Conservation (phyloP, 2,329 filamentous ascomycete genomes). For the Nigrograna mackinnonii region DNA sequence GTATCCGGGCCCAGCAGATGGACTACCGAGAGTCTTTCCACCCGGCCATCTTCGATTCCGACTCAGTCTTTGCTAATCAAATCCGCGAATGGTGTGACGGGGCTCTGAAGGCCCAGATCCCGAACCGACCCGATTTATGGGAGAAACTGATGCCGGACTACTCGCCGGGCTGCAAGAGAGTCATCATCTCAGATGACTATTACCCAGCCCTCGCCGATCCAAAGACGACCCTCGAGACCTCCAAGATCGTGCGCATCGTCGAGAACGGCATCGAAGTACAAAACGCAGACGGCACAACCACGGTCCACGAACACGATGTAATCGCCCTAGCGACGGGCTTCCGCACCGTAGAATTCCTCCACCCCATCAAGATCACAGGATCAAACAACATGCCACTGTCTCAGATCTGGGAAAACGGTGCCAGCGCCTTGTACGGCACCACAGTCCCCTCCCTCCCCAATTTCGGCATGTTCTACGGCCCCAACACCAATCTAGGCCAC, state of each 20-base stretch:
- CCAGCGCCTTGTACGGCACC: slow-evolving; percentile 55
- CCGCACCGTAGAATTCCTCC: slow-evolving; percentile 61
- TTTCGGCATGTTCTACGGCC: slow-evolving; percentile 62
- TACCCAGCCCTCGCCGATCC: slow-evolving; percentile 52
- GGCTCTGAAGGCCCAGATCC: slow-evolving; percentile 52
- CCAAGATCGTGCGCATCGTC: slow-evolving; percentile 51
- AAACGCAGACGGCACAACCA: slow-evolving; percentile 27
- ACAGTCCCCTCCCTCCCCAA: slow-evolving; percentile 58
- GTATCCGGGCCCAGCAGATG: slow-evolving; percentile 57
- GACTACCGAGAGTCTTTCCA: slow-evolving; percentile 57
- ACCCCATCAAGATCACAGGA: slow-evolving; percentile 59
- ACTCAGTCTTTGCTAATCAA: slow-evolving; percentile 45
- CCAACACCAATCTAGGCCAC: slow-evolving; percentile 59
- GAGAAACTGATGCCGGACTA: slow-evolving; percentile 59
- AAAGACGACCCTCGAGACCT: slow-evolving; percentile 57
- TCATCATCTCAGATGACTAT: slow-evolving; percentile 61
- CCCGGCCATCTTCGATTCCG: slow-evolving; percentile 47
- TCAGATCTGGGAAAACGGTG: slow-evolving; percentile 59
- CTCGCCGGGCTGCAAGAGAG: slow-evolving; percentile 57
- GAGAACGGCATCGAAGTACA: slow-evolving; percentile 51
- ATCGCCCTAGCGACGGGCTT: slow-evolving; percentile 64
- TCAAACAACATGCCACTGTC: slow-evolving; percentile 45
- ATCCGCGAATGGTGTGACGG: slow-evolving; percentile 41
- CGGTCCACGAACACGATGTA: slow-evolving; percentile 55
- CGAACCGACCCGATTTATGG: slow-evolving; percentile 55